phyloP scores from a whole-genome alignment of 768 basidiomycete species.

The Calocera cornea region DNA sequence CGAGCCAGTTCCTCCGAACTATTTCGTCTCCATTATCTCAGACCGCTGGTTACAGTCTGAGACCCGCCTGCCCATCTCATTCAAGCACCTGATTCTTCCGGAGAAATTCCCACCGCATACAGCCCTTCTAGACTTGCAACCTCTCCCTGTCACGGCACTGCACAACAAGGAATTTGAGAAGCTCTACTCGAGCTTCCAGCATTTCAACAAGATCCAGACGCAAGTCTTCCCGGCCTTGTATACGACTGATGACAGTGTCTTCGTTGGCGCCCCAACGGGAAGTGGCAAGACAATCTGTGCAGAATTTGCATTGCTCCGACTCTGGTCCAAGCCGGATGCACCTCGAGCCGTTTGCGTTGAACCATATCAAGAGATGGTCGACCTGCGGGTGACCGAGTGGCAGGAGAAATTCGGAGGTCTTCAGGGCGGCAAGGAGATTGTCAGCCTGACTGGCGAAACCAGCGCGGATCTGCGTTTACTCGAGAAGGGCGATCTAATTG shows the following conservation, averaged over 20 bases:
- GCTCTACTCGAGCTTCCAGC: constrained; percentile 69
- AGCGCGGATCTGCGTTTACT: constrained; percentile 79
- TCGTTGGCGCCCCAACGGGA: constrained; percentile 92
- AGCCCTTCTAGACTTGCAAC: constrained; percentile 81
- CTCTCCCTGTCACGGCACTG: constrained; percentile 76
- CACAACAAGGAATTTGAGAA: constrained; percentile 88
- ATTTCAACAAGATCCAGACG: constrained; percentile 98
- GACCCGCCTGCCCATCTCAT: constrained; percentile 86
- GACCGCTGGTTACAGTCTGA: constrained; percentile 95
- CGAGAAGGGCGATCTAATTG: constrained; percentile 83
- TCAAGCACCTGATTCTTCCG: constrained; percentile 95
- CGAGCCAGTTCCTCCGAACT: constrained; percentile 95
- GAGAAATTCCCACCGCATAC: constrained; percentile 93
- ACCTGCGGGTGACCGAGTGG: constrained; percentile 83
- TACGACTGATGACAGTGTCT: constrained; percentile 90
- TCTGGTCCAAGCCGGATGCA: constrained; percentile 81
- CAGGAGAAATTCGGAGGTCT: constrained; percentile 61
- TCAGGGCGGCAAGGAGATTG: constrained; percentile 87
- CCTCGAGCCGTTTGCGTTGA: constrained; percentile 86
- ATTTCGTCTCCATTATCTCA: constrained; percentile 89
- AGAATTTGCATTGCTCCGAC: constrained; percentile 84
- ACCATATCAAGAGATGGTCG: constrained; percentile 97
- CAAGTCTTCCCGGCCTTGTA: constrained; percentile 98
- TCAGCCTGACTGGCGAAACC: constrained; percentile 86
- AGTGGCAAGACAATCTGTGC: constrained; percentile 96